phyloP scores from a whole-genome alignment of 768 basidiomycete genomes.

The Pisolithus albus region DNA sequence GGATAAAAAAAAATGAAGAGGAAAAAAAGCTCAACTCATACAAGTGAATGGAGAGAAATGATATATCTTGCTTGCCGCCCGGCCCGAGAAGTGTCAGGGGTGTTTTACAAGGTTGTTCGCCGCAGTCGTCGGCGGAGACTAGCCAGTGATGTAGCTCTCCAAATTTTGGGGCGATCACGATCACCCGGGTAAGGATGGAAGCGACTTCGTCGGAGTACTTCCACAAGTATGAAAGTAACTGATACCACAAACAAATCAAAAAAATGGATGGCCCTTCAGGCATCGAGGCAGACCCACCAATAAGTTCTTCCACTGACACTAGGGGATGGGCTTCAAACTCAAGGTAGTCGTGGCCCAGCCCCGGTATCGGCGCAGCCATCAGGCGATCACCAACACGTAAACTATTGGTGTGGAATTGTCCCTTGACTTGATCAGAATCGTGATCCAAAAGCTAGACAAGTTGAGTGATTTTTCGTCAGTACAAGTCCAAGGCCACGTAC shows the following conservation, averaged over 20 bases:
- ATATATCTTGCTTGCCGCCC: too few relatives aligned
- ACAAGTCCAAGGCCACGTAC: slow-evolving; percentile 28
- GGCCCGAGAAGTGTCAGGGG: too few relatives aligned
- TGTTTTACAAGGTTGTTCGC: slow-evolving; percentile 25
- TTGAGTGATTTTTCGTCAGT: slow-evolving; percentile 2
- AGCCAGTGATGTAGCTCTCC: slow-evolving; percentile 29
- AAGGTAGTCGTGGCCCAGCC: slow-evolving; percentile 51
- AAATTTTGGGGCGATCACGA: slow-evolving; percentile 42
- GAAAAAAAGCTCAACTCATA: too few relatives aligned
- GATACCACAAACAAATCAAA: slow-evolving; percentile 8
- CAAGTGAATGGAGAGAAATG: too few relatives aligned
- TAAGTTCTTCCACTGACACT: slow-evolving; percentile 45
- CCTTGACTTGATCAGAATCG: slow-evolving; percentile 42
- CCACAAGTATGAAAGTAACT: slow-evolving; percentile 63
- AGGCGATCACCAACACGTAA: slow-evolving; percentile 40
- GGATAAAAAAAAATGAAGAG: too few relatives aligned
- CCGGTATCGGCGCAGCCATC: slow-evolving; percentile 44
- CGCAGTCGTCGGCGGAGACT: slow-evolving; percentile 27
- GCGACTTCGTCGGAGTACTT: slow-evolving; percentile 53
- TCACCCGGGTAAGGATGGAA: slow-evolving; percentile 45
- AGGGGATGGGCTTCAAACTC: slow-evolving; percentile 46
- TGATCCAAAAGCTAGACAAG: slow-evolving; percentile 44
- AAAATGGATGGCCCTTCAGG: neutral
- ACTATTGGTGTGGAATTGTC: slow-evolving; percentile 44
- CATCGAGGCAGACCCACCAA: slow-evolving; percentile 27